These are phyloP conservation scores for Erythrobasidium hasegawianum DNA, from an alignment of 1,284 basidiomycete genomes.

Conservation along the genomic window DNA sequence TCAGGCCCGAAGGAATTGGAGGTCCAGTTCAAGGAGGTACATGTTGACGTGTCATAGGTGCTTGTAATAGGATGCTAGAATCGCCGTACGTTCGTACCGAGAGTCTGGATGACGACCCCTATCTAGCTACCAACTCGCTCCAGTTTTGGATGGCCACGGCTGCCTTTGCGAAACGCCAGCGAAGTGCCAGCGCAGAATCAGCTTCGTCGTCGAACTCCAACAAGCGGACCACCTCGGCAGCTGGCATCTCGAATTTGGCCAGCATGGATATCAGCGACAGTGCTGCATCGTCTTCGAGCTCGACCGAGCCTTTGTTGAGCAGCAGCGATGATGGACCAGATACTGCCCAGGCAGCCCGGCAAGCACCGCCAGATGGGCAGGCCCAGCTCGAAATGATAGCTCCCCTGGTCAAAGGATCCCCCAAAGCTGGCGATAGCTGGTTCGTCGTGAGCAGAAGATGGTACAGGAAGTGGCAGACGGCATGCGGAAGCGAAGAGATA, in stretches of 20 bases:
- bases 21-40: background rate
- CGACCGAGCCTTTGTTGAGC: conserved; percentile 21
- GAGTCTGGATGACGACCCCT: no score
- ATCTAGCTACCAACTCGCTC: no score
- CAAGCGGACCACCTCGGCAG: conserved; percentile 12
- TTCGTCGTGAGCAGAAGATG: conserved; percentile 67
- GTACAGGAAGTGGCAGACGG: conserved; percentile 69
- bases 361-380: conserved; percentile 13
- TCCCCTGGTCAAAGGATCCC: conserved; percentile 45
- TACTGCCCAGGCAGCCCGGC: background rate
- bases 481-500: conserved; percentile 62
- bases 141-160: conserved; percentile 15
- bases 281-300: conserved; percentile 24
- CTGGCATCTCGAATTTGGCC: conserved; percentile 11
- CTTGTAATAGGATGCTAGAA: no score
- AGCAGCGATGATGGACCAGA: background rate
- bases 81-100: no score
- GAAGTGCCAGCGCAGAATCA: conserved; percentile 31
- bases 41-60: background rate
- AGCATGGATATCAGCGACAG: conserved; percentile 34
- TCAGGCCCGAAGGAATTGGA: background rate
- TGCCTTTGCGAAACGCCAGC: conserved; percentile 28
- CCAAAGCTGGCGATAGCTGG: conserved; percentile 67
- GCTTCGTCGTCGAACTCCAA: conserved; percentile 22
- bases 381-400: conserved; percentile 19